These are phyloP conservation scores for Tulasnella sp. DNA, from an alignment of 768 basidiomycete species.

Conservation along the genomic window DNA sequence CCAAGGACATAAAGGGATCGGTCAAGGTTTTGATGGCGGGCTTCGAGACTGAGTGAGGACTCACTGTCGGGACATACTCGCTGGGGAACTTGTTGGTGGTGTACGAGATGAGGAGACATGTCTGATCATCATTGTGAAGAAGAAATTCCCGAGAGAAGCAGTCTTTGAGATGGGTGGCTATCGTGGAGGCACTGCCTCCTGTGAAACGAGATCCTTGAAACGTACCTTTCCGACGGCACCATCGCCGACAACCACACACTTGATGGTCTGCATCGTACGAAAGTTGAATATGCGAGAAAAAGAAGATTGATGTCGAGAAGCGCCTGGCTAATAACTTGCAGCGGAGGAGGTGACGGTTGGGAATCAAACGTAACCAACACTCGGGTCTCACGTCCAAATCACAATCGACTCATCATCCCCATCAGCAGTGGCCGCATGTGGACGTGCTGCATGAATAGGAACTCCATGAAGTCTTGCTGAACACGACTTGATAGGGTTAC, in stretches of 20 bases:
- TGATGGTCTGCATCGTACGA: constrained; percentile 80
- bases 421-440: no score
- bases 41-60: constrained; percentile 31
- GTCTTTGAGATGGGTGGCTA: neutral
- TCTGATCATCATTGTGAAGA: constrained; percentile 37
- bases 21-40: no score
- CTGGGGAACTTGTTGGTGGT: constrained; percentile 97
- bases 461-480: no score
- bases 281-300: neutral
- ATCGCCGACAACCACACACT: constrained; percentile 95
- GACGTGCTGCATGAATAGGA: no score
- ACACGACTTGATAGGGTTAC: no score
- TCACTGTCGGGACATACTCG: constrained; percentile 96
- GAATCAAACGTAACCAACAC: no score
- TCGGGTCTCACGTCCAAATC: no score
- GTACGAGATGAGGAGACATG: constrained; percentile 93
- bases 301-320: no score
- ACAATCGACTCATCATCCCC: no score
- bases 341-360: no score
- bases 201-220: neutral
- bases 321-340: no score
- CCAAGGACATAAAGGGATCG: no score
- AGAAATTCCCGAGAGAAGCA: constrained; percentile 10
- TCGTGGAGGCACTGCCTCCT: neutral
- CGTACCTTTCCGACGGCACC: constrained; percentile 96